phyloP scores from a whole-genome alignment of 257 asterid species.

The Echium plantagineum region DNA sequence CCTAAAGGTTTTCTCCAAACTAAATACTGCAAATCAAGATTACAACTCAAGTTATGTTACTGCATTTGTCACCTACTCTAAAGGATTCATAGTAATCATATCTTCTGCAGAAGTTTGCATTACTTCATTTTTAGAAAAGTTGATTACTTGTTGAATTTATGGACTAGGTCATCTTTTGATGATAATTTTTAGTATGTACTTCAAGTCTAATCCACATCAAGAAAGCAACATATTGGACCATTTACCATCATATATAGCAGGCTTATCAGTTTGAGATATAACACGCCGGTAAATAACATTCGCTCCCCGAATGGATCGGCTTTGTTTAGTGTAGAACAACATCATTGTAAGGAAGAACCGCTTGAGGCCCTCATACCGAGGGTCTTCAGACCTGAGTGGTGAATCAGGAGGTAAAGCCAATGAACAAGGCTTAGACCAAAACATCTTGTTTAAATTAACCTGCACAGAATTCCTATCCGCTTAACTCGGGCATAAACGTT shows the following conservation, averaged over 20 bases:
- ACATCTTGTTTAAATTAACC: slow-evolving; percentile 83
- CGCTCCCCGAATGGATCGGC: slow-evolving; percentile 75
- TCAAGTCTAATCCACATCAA: no score
- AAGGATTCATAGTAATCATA: no score
- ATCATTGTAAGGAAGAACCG: slow-evolving; percentile 47
- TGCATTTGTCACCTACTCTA: not conserved
- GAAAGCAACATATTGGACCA: not conserved
- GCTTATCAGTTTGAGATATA: slow-evolving; percentile 59
- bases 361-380: slow-evolving; percentile 54
- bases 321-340: slow-evolving; percentile 84
- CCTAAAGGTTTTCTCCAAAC: slow-evolving; percentile 89
- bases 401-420: slow-evolving; percentile 71
- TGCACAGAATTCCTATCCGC: slow-evolving; percentile 7
- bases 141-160: not conserved
- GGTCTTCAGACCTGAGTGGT: slow-evolving; percentile 54
- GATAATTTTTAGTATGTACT: no score
- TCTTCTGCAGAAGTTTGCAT: not conserved
- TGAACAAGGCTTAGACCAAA: slow-evolving; percentile 83
- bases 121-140: not conserved
- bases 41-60: slow-evolving; percentile 6
- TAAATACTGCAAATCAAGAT: slow-evolving; percentile 55
- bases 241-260: slow-evolving; percentile 82
- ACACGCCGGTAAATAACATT: slow-evolving; percentile 71
- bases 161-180: not conserved
- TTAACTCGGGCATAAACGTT: not conserved